Evolutionary conservation across 2,329 filamentous ascomycete genomes (phyloP), one percentile per base, ranked within the genome.

Genomic region (Fusarium sp.): DNA sequence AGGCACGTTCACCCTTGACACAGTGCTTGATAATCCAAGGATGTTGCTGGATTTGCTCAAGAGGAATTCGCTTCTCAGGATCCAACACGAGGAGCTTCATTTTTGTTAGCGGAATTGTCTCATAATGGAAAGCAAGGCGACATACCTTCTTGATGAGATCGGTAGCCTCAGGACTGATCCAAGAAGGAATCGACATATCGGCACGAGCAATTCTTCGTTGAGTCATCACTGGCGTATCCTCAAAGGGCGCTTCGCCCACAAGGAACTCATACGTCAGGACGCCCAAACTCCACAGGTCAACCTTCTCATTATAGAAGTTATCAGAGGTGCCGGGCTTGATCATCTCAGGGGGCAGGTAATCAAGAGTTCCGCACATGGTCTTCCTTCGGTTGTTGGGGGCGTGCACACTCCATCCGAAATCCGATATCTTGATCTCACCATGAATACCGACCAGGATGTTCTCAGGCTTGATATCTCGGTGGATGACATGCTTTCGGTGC

Each of bases 271-370:
- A 99, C 4, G 91, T 97, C 80, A 99, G 80, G 21, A 98, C 96
- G 23, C 96, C 96, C 74, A 99, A 83, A 76, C 92, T 96, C 96
- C 96, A 99, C 64, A 98, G 81, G 77, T 99, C 96, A 31, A 99
- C 93, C 82, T 97, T 98, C 77, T 97, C 94, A 61, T 88, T 92
- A 81, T 98, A 98, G 76, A 87, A 96, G 81, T 96, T 97, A 75
- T 96, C 92, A 72, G 90, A 87, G 71, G 87, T 86, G 42, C 92
- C 91, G 6, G 90, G 88, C 79, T 91, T 92, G 79, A 98, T 87
- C 96, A 99, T 99, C 88, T 99, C 96, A 6, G 96, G 96, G 5
- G 96, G 96, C 17, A 99, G 87, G 79, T 99, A 99, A 81, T 99
- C 96, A 40, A 98, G 88, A 18, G 96, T 99, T 67, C 96, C 96